Evolutionary conservation across 2,329 filamentous ascomycete species (phyloP), one percentile per base, ranked within the genome.

Genomic region (Exophiala calicioides): DNA sequence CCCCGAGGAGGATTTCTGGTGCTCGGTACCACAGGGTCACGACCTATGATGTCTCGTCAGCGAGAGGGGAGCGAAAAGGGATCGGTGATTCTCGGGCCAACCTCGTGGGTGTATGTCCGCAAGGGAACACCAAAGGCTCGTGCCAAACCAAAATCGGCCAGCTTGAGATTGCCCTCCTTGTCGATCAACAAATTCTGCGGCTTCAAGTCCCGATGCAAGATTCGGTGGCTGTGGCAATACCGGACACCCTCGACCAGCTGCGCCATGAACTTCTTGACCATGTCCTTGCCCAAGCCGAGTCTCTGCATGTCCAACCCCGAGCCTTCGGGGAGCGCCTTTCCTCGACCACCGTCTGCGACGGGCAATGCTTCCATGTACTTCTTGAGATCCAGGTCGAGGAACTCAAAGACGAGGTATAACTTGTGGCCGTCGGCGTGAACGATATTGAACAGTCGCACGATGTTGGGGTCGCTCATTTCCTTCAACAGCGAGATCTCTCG

Each of bases 281-380:
- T 90, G 44, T 78, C 79, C 40, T 87, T 81, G 46, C 85, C 86
- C 47, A 95, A 74, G 4, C 87, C 87, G 60, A 93, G 74, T 51
- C 79, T 76, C 64, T 79, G 75, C 44, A 88, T 71, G 44, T 80
- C 77, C 39, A 80, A 66, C 16, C 79, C 80, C 34, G 85, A 80
- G 37, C 87, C 88, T 58, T 91, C 87, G 6, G 90, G 90, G 39
- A 95, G 75, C 31, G 88, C 80, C 73, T 90, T 93, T 61, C 88
- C 89, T 50, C 89, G 82, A 30, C 89, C 89, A 58, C 89, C 89
- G 62, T 94, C 87, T 62, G 78, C 85, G 48, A 91, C 83, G 3
- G 89, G 89, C 32, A 95, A 78, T 5, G 89, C 81, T 69, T 95
- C 90, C 89, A 95, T 95, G 70, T 94, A 95, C 69, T 94, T 95